Evolutionary conservation across 352 stramenopile species (phyloP).

Genomic region (Phytophthora colocasiae): DNA sequence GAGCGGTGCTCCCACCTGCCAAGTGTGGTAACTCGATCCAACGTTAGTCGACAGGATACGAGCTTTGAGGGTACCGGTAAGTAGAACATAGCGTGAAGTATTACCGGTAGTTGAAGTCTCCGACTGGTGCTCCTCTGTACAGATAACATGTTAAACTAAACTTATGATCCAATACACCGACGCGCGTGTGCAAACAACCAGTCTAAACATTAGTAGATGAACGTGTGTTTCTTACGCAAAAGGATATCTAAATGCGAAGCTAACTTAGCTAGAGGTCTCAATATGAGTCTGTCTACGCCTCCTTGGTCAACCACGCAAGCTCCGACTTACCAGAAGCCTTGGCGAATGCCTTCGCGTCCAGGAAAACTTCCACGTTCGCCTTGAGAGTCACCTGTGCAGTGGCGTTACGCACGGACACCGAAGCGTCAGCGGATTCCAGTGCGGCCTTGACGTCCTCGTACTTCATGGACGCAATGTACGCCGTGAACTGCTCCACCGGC

Average conservation of each 20-base stretch:
- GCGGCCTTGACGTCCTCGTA: slow-evolving; percentile 80
- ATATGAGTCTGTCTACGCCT: slow-evolving; percentile 25
- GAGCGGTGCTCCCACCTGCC: too few species aligned
- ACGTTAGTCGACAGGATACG: too few species aligned
- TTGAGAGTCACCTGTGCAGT: slow-evolving; percentile 55
- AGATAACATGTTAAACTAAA: too few species aligned
- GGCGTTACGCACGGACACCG: slow-evolving; percentile 56
- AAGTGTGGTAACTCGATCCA: too few species aligned
- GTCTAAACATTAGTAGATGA: slow-evolving; percentile 2
- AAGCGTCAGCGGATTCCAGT: slow-evolving; percentile 37
- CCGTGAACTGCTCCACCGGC: slow-evolving; percentile 56
- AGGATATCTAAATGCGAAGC: slow-evolving; percentile 18
- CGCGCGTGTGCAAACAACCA: slow-evolving; percentile 17
- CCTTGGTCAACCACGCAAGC: slow-evolving; percentile 54
- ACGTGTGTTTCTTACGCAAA: slow-evolving; percentile 14
- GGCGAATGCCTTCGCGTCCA: slow-evolving; percentile 77
- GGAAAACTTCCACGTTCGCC: slow-evolving; percentile 72
- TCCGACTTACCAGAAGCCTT: slow-evolving; percentile 44
- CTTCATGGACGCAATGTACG: slow-evolving; percentile 82
- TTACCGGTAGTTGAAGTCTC: too few species aligned
- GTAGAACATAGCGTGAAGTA: too few species aligned
- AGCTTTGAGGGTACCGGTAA: too few species aligned
- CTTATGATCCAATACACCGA: slow-evolving; percentile 35
- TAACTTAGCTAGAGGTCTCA: slow-evolving; percentile 1
- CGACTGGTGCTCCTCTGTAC: too few species aligned